Percentiles rank a stretch among this genome's conserved stretches.
These are phyloP conservation scores for Juncus inflexus DNA, from an alignment of 176 grass and related monocot genomes.

Conservation along the genomic window DNA sequence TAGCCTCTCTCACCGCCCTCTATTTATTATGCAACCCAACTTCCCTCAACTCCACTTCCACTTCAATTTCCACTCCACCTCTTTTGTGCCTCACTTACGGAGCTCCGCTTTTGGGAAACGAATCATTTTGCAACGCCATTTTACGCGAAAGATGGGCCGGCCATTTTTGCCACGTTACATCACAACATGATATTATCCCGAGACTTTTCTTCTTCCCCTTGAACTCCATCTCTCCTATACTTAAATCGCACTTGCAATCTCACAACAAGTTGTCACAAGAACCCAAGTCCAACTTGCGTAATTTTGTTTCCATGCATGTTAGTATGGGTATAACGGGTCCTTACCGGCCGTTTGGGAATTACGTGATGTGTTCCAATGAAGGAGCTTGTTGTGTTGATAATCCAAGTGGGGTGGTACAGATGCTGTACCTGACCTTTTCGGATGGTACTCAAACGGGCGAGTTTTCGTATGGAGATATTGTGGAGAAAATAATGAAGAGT, in stretches of 20 bases:
- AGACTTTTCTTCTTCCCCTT: constrained; percentile 81
- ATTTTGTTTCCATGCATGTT: constrained; percentile 39
- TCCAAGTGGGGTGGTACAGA: constrained; percentile 37
- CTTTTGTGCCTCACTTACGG: constrained; percentile 82
- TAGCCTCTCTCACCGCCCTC: constrained; percentile 59
- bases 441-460: constrained; percentile 38
- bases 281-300: constrained; percentile 36
- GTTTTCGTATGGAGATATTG: constrained; percentile 50
- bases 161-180: constrained; percentile 73
- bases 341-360: constrained; percentile 67
- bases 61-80: constrained; percentile 25
- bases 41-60: constrained; percentile 24
- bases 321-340: constrained; percentile 37
- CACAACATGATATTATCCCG: constrained; percentile 69
- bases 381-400: constrained; percentile 64
- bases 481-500: constrained; percentile 41
- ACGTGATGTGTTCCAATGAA: constrained; percentile 62
- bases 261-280: constrained; percentile 32
- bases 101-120: constrained; percentile 67
- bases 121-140: constrained; percentile 54
- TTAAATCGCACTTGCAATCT: constrained; percentile 46
- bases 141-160: constrained; percentile 64
- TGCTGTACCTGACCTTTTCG: constrained; percentile 69
- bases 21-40: constrained; percentile 65
- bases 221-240: constrained; percentile 17